Base-by-base conservation (phyloP, 2,329 filamentous ascomycete genomes). In the Verticillium alfalfae region DNA sequence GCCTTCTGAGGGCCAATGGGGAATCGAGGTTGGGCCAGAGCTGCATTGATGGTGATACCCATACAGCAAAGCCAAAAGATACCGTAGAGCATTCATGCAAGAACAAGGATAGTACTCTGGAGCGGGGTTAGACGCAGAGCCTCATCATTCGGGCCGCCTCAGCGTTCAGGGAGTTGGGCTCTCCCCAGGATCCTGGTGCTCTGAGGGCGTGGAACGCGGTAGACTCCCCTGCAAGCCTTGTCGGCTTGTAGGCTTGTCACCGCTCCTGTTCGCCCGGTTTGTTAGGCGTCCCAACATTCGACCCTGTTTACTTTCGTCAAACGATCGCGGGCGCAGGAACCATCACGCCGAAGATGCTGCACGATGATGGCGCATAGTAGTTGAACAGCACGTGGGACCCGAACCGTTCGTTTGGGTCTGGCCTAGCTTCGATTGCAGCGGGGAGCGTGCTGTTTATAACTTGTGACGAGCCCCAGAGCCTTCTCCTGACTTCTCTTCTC, bases 401-500 rank as follows among this genome's bases (percentile, higher is more conserved):
- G 45, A 26, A 18, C 45, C 45, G 45, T 18, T 22, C 45, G 45
- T 22, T 52, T 18, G 45, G 45, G 45, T 52, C 45, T 8, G 22
- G 13, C 18, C 18, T 18, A 12, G 45, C 45, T 18, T 52, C n/a
- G n/a, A 18, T 9, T 52, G 45, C 45, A 18, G 45, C 45, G 2
- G n/a, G 45, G 10, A 52, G 45, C 45, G 45, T 26, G 45, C 2
- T 26, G 45, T 18, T 18, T 52, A 52, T 52, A 52, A 52, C 45
- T 52, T 52, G 45, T 52, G 45, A n/a, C 45, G 45, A 22, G 45
- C 13, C n/a, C 45, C 45, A 52, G 45, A 52, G 18, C 31, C 57
- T 16, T 41, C 62, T 6, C n/a, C 39, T 16, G 56, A 63, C 41
- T 63, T 39, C 41, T 57, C n/a, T 60, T 58, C 66, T 67, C 72